A percentile compares a stretch with the other conserved stretches of the same genome.
phyloP scores from a whole-genome alignment of 192 early-diverging fungal species.

The Linnemannia hyalina region DNA sequence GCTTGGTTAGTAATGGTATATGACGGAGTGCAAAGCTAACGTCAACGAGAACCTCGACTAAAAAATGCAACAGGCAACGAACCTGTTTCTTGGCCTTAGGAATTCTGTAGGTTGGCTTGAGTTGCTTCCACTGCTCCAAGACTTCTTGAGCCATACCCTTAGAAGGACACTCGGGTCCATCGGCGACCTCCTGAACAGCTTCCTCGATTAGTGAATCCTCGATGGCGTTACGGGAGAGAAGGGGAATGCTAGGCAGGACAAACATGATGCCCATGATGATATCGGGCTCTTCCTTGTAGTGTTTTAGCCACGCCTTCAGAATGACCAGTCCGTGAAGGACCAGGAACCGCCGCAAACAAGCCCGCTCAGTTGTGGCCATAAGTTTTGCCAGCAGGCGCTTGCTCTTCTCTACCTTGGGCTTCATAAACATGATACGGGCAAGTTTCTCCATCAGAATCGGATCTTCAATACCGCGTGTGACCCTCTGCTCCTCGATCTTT shows the following conservation, averaged over 20 bases:
- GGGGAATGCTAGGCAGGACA: conserved; percentile 83
- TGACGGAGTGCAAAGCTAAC: neutral
- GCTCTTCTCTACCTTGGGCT: conserved; percentile 81
- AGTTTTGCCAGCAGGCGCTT: conserved; percentile 79
- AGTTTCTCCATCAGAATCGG: conserved; percentile 44
- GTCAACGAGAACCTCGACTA: neutral
- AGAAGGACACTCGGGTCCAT: conserved; percentile 61
- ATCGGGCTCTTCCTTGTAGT: conserved; percentile 71
- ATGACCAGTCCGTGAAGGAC: conserved; percentile 79
- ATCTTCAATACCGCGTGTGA: conserved; percentile 53
- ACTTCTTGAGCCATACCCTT: conserved; percentile 63
- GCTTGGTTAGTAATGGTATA: too few species aligned
- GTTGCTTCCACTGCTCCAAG: conserved; percentile 61
- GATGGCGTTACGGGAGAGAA: conserved; percentile 83
- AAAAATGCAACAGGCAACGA: neutral
- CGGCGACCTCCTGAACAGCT: conserved; percentile 65
- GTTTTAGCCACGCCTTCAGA: conserved; percentile 80
- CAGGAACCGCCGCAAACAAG: conserved; percentile 71
- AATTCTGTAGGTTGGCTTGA: conserved; percentile 71
- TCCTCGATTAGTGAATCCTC: conserved; percentile 84
- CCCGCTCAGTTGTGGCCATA: conserved; percentile 64
- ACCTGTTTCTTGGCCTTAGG: conserved; percentile 65
- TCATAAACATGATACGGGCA: conserved; percentile 69
- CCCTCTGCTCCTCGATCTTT: conserved; percentile 43
- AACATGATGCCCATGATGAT: conserved; percentile 72